phyloP scores from a whole-genome alignment of 495 filamentous ascomycete genomes.

The Trichoderma gamsii region DNA sequence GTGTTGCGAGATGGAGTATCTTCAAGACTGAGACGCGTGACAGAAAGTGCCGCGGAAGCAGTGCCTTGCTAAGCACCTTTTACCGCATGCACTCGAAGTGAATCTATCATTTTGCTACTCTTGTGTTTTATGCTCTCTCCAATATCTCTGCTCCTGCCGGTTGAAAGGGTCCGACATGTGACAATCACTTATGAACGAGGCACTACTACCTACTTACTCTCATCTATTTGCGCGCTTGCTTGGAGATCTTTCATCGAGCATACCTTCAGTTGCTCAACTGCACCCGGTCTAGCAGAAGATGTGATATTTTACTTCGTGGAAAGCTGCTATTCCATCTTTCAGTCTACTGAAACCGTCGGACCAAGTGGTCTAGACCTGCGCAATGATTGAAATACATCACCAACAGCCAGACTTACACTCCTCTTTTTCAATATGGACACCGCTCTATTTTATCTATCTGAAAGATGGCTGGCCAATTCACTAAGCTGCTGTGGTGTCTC shows the following conservation, averaged over 20 bases:
- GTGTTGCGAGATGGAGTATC: not conserved
- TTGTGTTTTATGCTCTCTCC: not conserved
- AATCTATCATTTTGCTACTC: not conserved
- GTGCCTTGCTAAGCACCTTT: not conserved
- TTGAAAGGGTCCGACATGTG: not conserved
- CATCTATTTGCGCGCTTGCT: not conserved
- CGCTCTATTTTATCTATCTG: not conserved
- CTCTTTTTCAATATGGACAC: too few relatives aligned
- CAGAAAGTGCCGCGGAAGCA: not conserved
- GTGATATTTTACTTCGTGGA: too few relatives aligned
- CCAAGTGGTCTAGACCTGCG: not conserved
- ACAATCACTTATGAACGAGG: not conserved
- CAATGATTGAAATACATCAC: not conserved
- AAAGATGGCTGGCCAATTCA: not conserved
- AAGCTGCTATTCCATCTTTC: too few relatives aligned
- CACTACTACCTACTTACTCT: too few relatives aligned
- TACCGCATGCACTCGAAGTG: not conserved
- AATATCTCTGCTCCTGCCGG: not conserved
- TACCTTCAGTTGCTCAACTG: too few relatives aligned
- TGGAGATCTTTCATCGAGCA: not conserved
- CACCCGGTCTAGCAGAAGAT: too few relatives aligned
- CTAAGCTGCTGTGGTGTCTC: not conserved
- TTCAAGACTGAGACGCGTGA: not conserved
- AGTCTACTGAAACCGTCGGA: too few relatives aligned
- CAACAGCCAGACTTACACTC: too few relatives aligned